Evolutionary conservation across 1,139 yeast genomes (phyloP), one percentile per base, ranked within the genome.

Genomic region (Candida anutae): DNA sequence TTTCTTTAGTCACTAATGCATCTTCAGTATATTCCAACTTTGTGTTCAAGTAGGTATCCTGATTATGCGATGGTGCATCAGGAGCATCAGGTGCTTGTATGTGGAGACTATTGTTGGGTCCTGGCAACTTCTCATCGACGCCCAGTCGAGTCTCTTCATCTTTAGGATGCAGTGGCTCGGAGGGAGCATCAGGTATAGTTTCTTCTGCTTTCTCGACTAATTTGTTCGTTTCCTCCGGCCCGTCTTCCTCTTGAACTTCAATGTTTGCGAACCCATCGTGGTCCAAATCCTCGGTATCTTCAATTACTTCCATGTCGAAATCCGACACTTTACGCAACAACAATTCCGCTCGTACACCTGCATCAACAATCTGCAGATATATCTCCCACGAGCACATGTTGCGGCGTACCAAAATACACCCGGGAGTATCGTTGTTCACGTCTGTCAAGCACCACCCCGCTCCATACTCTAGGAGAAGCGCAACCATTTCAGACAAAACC

Each of bases 291-390:
- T 52, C 58, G 3, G 51, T 49, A 22, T 48, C 58, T 14, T 56
- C 62, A 15, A 62, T 47, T 21, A 59, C 43, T 35, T 60, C 67
- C 48, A 60, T 50, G 31, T 71, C 74, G 10, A 62, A 70, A 36
- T 79, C 88, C 31, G 72, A 65, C 27, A 88, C 69, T 42, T 80
- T 79, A 36, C 95, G 63, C 37, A 88, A 61, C 19, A 88, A 58
- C 21, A 88, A 61, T 48, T 88, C 97, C 0, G 96, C 94, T 33
- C 95, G 65, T 2, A 85, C 90, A 21, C 97, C 97, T 2, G 96
- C 95, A 33, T 74, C 78, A 2, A 88, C 83, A 24, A 87, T 61
- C 36, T 69, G 64, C 8, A 59, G 46, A 37, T 61, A 65, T 34
- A 82, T 68, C 0, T 61, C 62, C 1, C 58, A 52, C 4, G 53